Evolutionary conservation across 768 basidiomycete species (phyloP), one percentile per base, ranked within the genome.

Genomic region (Tylopilus balloui): DNA sequence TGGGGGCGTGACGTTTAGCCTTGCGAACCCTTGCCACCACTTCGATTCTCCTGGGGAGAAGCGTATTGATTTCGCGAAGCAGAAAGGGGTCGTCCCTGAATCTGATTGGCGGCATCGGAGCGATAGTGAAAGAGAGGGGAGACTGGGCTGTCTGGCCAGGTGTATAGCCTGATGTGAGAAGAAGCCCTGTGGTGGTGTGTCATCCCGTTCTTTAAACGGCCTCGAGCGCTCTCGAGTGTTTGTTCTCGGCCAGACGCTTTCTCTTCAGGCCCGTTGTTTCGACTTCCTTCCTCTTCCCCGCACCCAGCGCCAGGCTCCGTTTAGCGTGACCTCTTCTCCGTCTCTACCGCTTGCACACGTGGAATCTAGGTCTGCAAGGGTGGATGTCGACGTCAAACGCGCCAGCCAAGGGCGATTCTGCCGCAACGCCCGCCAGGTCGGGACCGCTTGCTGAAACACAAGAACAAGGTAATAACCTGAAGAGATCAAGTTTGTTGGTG

Each of bases 91-190:
- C 64, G 52, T 54, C 56, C 59, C 59, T 42, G 34, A 5, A 37
- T 6, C 42, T 38, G 12, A 52, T 58, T 50, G 55, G 49, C 32
- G 52, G 56, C 51, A 56, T 64, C 52, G 54, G 60, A 62, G 59
- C 29, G 44, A 58, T 37, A 50, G 59, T 55, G 52, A 56, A 10
- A 17, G 6, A 34, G 32, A 17, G 34, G 34, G 19, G n/a, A n/a
- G n/a, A n/a, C n/a, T n/a, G n/a, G n/a, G n/a, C n/a, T n/a, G 6
- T 17, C 17, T 17, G 34, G 34, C n/a, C 3, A 34, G 21, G 48
- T 62, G 64, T 62, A 64, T 64, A 52, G 17, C 46, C 37, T 29
- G 46, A 53, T 31, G 48, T 42, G 23, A 4, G 34, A 37, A 53
- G 34, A 37, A 15, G 49, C 21, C 15, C 44, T 20, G 42, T 41